phyloP scores from a whole-genome alignment of 2,329 filamentous ascomycete genomes.

The Venturia effusa region DNA sequence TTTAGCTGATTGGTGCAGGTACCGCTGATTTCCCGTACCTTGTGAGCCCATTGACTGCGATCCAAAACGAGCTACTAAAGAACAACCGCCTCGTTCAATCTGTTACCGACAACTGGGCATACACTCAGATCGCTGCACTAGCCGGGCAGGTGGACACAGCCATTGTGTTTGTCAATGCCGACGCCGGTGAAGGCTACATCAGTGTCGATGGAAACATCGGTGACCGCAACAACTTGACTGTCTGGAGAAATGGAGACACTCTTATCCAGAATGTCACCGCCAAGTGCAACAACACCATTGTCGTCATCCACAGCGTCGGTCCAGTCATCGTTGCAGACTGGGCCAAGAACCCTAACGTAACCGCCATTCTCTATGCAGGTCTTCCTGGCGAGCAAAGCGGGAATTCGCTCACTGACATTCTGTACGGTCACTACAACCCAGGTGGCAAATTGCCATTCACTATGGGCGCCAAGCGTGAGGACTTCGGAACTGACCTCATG shows the following conservation, averaged over 20 bases:
- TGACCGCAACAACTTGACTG: constrained; percentile 64
- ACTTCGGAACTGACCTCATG: constrained; percentile 62
- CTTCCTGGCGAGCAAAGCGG: constrained; percentile 81
- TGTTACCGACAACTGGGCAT: constrained; percentile 52
- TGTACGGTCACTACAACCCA: constrained; percentile 71
- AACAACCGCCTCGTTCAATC: constrained; percentile 52
- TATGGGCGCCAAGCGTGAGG: constrained; percentile 60
- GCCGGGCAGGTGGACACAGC: constrained; percentile 56
- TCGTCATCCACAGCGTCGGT: constrained; percentile 78
- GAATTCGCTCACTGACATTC: constrained; percentile 65
- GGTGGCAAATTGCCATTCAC: constrained; percentile 84
- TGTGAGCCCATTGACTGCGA: constrained; percentile 60
- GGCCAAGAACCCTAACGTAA: constrained; percentile 66
- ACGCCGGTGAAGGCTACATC: constrained; percentile 70
- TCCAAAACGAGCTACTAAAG: constrained; percentile 42
- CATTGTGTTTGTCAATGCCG: constrained; percentile 76
- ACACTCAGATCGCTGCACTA: constrained; percentile 43
- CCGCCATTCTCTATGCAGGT: constrained; percentile 70
- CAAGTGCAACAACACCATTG: constrained; percentile 54
- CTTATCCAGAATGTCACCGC: constrained; percentile 62
- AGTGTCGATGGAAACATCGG: constrained; percentile 55
- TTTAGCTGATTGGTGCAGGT: constrained; percentile 42
- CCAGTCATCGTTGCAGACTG: constrained; percentile 71
- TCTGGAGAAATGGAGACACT: constrained; percentile 66
- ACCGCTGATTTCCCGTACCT: constrained; percentile 79